These are phyloP conservation scores for Omphalea diandra DNA, from an alignment of 441 rosid species.

Conservation along the genomic window DNA sequence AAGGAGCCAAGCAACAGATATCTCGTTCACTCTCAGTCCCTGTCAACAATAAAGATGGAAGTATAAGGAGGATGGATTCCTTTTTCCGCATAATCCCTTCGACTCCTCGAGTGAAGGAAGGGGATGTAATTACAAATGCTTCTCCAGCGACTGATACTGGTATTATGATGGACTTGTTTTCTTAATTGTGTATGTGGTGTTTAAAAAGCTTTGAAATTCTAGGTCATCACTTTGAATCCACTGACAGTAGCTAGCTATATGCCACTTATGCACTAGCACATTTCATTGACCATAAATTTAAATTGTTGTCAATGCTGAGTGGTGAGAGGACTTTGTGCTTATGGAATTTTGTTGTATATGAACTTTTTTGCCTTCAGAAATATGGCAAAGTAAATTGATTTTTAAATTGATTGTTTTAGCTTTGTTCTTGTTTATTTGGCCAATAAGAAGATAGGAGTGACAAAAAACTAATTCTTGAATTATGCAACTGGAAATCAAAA, in stretches of 20 bases:
- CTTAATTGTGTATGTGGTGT: neutral
- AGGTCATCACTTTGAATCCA: constrained; percentile 2
- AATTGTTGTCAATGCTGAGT: neutral
- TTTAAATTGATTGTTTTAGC: neutral
- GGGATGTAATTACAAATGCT: constrained; percentile 39
- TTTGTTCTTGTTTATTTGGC: neutral
- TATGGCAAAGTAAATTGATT: neutral
- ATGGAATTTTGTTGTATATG: neutral
- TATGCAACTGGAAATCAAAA: neutral
- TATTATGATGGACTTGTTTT: constrained; percentile 24
- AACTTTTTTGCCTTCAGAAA: neutral
- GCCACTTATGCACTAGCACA: neutral
- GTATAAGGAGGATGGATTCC: constrained; percentile 71
- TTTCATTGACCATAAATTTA: neutral
- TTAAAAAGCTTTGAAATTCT: constrained; percentile 3
- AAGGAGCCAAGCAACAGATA: constrained; percentile 46
- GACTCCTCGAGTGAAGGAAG: constrained; percentile 78
- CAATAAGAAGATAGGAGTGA: neutral
- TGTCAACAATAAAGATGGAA: constrained; percentile 56
- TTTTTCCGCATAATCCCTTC: constrained; percentile 80
- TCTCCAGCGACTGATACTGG: constrained; percentile 51
- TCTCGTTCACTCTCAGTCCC: constrained; percentile 88
- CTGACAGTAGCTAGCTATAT: neutral
- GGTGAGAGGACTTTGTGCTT: neutral
- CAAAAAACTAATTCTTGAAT: neutral